These are phyloP conservation scores for Gentiana macrophylla DNA, from an alignment of 257 asterid species.

Conservation along the genomic window DNA sequence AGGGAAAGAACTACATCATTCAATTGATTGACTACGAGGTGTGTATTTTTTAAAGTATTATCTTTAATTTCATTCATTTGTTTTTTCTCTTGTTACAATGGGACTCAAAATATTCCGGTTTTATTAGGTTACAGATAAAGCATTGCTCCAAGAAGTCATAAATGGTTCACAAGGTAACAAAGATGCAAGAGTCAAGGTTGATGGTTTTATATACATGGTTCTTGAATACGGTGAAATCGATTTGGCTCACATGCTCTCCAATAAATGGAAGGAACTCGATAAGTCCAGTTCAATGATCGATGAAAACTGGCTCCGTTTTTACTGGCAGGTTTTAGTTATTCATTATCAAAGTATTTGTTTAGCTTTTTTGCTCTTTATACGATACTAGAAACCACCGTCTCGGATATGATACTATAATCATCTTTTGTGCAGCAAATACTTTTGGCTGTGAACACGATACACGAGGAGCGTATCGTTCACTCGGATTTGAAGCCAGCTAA, in stretches of 20 bases:
- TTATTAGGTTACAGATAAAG: constrained; percentile 86
- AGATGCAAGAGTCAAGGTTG: constrained; percentile 79
- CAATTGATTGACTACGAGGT: constrained; percentile 95
- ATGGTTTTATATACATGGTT: constrained; percentile 84
- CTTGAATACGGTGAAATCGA: constrained; percentile 98
- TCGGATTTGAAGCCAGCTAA: constrained; percentile 99
- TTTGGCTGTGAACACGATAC: constrained; percentile 90
- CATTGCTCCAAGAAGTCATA: constrained; percentile 68
- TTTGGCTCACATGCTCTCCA: constrained; percentile 96
- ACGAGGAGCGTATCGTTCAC: constrained; percentile 96
- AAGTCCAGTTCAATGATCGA: constrained; percentile 47
- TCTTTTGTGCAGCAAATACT: constrained; percentile 70
- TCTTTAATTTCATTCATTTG: neutral
- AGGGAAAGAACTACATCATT: constrained; percentile 80
- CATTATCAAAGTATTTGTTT: no score
- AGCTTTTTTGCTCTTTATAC: no score
- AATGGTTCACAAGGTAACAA: constrained; percentile 71
- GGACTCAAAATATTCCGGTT: neutral
- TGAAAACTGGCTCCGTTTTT: constrained; percentile 97
- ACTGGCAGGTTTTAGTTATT: constrained; percentile 66
- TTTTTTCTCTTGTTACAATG: no score
- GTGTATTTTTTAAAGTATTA: constrained; percentile 14
- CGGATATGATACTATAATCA: no score
- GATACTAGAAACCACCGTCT: neutral
- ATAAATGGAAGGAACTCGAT: constrained; percentile 85